Percentiles rank a stretch among this genome's conserved stretches.
phyloP scores from a whole-genome alignment of 2,329 filamentous ascomycete species.

The Fusarium sp. region DNA sequence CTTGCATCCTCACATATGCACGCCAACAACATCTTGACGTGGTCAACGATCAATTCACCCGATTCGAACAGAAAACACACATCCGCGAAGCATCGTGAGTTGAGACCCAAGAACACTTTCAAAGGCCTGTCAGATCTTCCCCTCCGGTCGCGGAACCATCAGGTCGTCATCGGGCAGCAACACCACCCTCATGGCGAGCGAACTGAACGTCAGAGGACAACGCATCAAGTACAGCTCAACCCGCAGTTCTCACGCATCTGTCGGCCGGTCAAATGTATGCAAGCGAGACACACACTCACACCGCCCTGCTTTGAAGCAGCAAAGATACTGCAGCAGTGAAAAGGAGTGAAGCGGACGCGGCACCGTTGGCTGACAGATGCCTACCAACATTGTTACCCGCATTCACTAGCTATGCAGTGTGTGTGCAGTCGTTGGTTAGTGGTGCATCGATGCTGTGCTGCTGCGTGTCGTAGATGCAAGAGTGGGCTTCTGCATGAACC shows the following conservation, averaged over 20 bases:
- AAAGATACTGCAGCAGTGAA: constrained; percentile 33
- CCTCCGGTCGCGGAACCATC: constrained; percentile 30
- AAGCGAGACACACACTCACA: constrained; percentile 38
- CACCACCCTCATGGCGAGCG: constrained; percentile 33
- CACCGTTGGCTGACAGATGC: constrained; percentile 41
- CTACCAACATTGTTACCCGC: constrained; percentile 31
- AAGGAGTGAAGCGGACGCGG: constrained; percentile 40
- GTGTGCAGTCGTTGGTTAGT: constrained; percentile 32
- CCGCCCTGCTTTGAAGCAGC: constrained; percentile 35
- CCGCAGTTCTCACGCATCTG: constrained; percentile 38
- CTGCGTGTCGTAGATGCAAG: constrained; percentile 39
- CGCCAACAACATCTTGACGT: not conserved
- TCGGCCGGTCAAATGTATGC: constrained; percentile 34
- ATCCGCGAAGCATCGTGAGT: not conserved
- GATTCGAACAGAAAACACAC: not conserved
- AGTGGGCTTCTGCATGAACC: constrained; percentile 44
- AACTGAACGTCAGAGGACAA: constrained; percentile 37
- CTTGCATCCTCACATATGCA: constrained; percentile 3
- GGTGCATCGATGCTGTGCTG: constrained; percentile 40
- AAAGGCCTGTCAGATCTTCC: not conserved
- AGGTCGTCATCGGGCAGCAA: constrained; percentile 46
- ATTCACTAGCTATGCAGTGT: constrained; percentile 32
- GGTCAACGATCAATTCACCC: not conserved
- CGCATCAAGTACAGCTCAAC: constrained; percentile 44
- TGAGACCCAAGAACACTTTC: not conserved